phyloP scores from a whole-genome alignment of 768 basidiomycete species.

The Rhodotorula sphaerocarpa region DNA sequence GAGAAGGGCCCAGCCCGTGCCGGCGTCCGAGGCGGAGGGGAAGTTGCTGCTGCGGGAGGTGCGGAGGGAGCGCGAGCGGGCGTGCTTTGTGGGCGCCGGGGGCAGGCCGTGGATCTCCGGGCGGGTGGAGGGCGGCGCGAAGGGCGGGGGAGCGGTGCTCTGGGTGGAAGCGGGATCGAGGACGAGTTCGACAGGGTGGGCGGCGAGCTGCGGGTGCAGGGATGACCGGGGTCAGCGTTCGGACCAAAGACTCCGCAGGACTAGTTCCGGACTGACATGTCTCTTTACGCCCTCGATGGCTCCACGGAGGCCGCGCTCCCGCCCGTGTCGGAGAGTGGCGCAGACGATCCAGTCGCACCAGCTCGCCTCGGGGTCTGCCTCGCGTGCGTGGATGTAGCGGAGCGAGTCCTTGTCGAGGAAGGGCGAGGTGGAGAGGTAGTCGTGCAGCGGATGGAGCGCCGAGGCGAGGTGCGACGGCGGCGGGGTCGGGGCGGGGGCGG shows the following conservation, averaged over 20 bases:
- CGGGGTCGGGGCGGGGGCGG: conserved; percentile 15
- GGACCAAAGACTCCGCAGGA: too few relatives aligned
- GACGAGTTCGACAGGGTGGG: conserved; percentile 21
- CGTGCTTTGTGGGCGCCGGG: conserved; percentile 23
- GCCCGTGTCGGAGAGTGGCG: conserved; percentile 21
- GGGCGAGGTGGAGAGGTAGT: conserved; percentile 32
- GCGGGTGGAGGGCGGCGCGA: conserved; percentile 13
- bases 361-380: conserved; percentile 26
- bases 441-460: conserved; percentile 29
- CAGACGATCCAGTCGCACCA: conserved; percentile 39
- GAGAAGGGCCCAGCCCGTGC: conserved; percentile 34
- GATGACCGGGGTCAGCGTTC: background rate
- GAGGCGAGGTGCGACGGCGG: conserved; percentile 29
- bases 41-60: background rate
- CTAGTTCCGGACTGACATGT: conserved; percentile 16
- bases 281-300: conserved; percentile 32
- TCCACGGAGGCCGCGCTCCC: conserved; percentile 35
- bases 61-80: conserved; percentile 12
- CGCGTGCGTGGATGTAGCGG: conserved; percentile 35
- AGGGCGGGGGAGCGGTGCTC: background rate
- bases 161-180: background rate
- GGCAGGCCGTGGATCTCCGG: conserved; percentile 30
- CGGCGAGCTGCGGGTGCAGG: conserved; percentile 11
- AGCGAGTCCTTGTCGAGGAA: conserved; percentile 33
- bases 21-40: conserved; percentile 9